phyloP scores from a whole-genome alignment of 768 basidiomycete species.

The Lactifluus hygrophoroides region DNA sequence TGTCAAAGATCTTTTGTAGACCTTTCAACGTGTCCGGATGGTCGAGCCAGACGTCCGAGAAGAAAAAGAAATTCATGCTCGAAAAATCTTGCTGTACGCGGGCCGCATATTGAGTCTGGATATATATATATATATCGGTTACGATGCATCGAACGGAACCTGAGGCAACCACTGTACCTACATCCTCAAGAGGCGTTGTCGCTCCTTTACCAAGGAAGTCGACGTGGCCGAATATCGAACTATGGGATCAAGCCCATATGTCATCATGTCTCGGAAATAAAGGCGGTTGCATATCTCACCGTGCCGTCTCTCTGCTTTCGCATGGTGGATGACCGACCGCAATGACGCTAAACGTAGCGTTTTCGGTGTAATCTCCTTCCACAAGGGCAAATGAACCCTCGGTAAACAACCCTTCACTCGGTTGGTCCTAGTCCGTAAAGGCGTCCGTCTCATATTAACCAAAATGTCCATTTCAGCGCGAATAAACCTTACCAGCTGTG shows the following conservation, averaged over 20 bases:
- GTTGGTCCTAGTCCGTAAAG: constrained; percentile 50
- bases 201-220: constrained; percentile 96
- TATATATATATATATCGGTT: neutral
- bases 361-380: constrained; percentile 94
- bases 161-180: constrained; percentile 31
- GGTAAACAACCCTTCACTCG: constrained; percentile 92
- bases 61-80: constrained; percentile 81
- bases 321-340: constrained; percentile 98
- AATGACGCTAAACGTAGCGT: constrained; percentile 78
- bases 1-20: constrained; percentile 79
- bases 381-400: constrained; percentile 94
- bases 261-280: neutral
- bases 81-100: constrained; percentile 62
- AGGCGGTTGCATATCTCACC: constrained; percentile 37
- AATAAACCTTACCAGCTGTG: constrained; percentile 55
- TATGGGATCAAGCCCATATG: constrained; percentile 27
- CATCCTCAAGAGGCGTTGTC: constrained; percentile 86
- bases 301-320: constrained; percentile 75
- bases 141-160: neutral
- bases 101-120: constrained; percentile 44
- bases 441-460: neutral
- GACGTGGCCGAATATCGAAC: constrained; percentile 91
- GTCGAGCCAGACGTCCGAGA: constrained; percentile 96
- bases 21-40: constrained; percentile 73
- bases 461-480: neutral